phyloP scores from a whole-genome alignment of 768 basidiomycete species.

The Termitomyces sp. region DNA sequence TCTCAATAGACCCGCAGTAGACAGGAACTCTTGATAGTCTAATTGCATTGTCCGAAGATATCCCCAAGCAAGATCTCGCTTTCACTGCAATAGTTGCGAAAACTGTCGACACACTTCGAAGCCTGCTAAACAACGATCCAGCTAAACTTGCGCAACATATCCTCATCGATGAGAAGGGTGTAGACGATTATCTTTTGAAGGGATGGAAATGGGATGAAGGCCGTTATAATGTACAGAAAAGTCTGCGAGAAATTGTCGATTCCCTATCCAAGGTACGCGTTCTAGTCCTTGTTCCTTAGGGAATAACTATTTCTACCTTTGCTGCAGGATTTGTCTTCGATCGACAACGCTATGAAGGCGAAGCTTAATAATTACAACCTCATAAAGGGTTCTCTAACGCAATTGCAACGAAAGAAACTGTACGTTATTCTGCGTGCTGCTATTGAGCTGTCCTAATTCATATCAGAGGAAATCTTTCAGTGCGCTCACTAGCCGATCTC shows the following conservation, averaged over 20 bases:
- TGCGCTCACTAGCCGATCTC: slow-evolving; percentile 80
- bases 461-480: slow-evolving; percentile 88
- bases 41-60: slow-evolving; percentile 83
- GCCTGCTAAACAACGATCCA: slow-evolving; percentile 85
- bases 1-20: slow-evolving; percentile 35
- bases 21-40: slow-evolving; percentile 92
- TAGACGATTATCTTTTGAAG: slow-evolving; percentile 76
- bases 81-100: slow-evolving; percentile 90
- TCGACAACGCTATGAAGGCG: slow-evolving; percentile 91
- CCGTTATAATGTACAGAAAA: slow-evolving; percentile 80
- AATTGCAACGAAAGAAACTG: slow-evolving; percentile 95
- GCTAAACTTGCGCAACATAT: slow-evolving; percentile 71
- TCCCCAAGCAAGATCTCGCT: slow-evolving; percentile 87
- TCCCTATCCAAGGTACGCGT: slow-evolving; percentile 72
- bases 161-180: slow-evolving; percentile 72
- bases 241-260: slow-evolving; percentile 83
- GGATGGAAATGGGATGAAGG: slow-evolving; percentile 94
- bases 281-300: neutral
- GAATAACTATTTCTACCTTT: slow-evolving; percentile 6
- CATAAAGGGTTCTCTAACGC: slow-evolving; percentile 86
- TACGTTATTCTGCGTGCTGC: slow-evolving; percentile 27
- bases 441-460: slow-evolving; percentile 9
- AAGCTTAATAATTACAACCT: slow-evolving; percentile 91
- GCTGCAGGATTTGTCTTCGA: slow-evolving; percentile 84
- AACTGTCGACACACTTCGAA: slow-evolving; percentile 90